These are phyloP conservation scores for Apiospora malaysiana DNA, from an alignment of 2,329 filamentous ascomycete genomes.

Conservation along the genomic window DNA sequence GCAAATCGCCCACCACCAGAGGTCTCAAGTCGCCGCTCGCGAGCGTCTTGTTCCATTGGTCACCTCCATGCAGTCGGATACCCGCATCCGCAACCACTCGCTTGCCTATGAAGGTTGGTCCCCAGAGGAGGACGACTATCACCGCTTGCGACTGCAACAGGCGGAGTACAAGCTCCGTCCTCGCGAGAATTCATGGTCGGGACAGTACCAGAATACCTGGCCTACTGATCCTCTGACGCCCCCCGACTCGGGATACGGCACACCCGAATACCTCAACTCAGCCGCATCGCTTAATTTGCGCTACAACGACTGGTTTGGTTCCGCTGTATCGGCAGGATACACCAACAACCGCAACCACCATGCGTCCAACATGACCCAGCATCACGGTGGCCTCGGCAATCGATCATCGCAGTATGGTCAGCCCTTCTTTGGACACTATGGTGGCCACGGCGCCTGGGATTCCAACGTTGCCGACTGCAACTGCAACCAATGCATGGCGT, in stretches of 20 bases:
- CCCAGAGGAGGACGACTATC: constrained; percentile 62
- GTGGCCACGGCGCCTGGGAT: constrained; percentile 56
- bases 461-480: constrained; percentile 55
- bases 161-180: constrained; percentile 45
- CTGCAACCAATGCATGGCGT: constrained; percentile 52
- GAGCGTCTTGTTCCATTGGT: constrained; percentile 57
- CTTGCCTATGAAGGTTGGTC: constrained; percentile 53
- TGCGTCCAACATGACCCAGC: constrained; percentile 42
- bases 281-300: constrained; percentile 59
- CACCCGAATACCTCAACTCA: constrained; percentile 63
- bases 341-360: constrained; percentile 49
- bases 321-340: constrained; percentile 40
- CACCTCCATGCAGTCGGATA: constrained; percentile 53
- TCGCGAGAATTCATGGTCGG: constrained; percentile 51
- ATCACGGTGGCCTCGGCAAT: constrained; percentile 31
- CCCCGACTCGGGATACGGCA: constrained; percentile 67
- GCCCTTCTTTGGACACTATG: constrained; percentile 52
- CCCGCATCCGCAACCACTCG: constrained; percentile 37
- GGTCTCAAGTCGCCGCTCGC: constrained; percentile 49
- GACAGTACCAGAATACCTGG: constrained; percentile 47
- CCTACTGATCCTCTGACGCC: constrained; percentile 58
- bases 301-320: constrained; percentile 64
- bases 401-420: constrained; percentile 44
- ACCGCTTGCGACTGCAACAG: constrained; percentile 48
- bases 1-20: constrained; percentile 30